A percentile compares a stretch with the other conserved stretches of the same genome.
Evolutionary conservation across 2,329 filamentous ascomycete genomes (phyloP).

Genomic region (Bisporella sp.): DNA sequence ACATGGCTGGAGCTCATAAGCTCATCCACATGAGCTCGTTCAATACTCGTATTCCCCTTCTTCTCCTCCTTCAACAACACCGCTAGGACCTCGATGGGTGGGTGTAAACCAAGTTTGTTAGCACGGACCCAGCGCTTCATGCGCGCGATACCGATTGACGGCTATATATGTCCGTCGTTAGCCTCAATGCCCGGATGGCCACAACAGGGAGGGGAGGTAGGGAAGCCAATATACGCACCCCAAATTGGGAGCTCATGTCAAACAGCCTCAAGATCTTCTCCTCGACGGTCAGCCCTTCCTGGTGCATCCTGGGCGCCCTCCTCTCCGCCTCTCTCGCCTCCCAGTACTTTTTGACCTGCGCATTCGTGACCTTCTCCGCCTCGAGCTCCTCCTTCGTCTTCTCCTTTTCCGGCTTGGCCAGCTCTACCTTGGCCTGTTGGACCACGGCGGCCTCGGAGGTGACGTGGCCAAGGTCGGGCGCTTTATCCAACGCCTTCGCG

Average conservation of each 20-base stretch:
- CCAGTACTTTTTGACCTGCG: slow-evolving; percentile 76
- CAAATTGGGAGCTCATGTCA: slow-evolving; percentile 86
- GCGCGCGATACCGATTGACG: slow-evolving; percentile 78
- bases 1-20: slow-evolving; percentile 42
- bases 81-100: slow-evolving; percentile 84
- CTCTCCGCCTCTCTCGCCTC: slow-evolving; percentile 60
- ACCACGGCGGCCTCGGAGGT: slow-evolving; percentile 9
- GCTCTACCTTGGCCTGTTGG: slow-evolving; percentile 16
- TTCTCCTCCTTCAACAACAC: slow-evolving; percentile 69
- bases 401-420: slow-evolving; percentile 24
- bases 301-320: slow-evolving; percentile 67
- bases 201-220: background rate
- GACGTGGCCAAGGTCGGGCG: slow-evolving; percentile 12
- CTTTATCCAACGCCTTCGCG: background rate
- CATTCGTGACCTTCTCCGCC: slow-evolving; percentile 59
- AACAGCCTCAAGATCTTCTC: slow-evolving; percentile 91
- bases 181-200: background rate
- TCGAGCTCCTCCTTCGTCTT: slow-evolving; percentile 45
- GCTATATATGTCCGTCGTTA: slow-evolving; percentile 41
- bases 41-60: slow-evolving; percentile 42
- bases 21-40: slow-evolving; percentile 71
- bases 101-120: slow-evolving; percentile 71
- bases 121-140: slow-evolving; percentile 85
- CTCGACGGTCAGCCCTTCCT: slow-evolving; percentile 60
- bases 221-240: slow-evolving; percentile 53